Percentiles rank a stretch among this genome's conserved stretches.
These are phyloP conservation scores for Talaromyces sp. DNA, from an alignment of 2,329 filamentous ascomycete species.

Conservation along the genomic window DNA sequence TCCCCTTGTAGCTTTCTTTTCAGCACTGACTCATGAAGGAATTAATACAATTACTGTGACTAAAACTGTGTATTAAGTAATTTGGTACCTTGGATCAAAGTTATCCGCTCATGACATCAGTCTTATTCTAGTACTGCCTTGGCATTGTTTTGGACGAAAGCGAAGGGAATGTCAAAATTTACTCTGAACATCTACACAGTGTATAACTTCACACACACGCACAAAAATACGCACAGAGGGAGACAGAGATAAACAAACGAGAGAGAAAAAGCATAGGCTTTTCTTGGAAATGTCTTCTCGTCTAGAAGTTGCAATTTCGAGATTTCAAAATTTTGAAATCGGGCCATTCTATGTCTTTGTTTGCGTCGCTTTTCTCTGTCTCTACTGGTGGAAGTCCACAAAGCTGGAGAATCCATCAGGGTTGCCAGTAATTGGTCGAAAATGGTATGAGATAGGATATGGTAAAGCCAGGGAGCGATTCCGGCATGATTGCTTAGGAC, in stretches of 20 bases:
- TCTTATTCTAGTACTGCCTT: background rate
- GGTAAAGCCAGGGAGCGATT: conserved; percentile 1
- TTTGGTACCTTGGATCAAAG: background rate
- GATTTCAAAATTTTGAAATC: background rate
- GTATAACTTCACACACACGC: background rate
- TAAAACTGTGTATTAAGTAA: background rate
- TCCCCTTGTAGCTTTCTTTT: background rate
- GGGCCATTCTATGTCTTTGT: background rate
- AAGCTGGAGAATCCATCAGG: conserved; percentile 2
- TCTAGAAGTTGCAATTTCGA: background rate
- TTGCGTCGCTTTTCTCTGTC: background rate
- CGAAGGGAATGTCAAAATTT: background rate
- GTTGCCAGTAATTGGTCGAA: conserved; percentile 1
- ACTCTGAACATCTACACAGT: conserved; percentile 1
- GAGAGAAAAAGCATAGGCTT: background rate
- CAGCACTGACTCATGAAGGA: background rate
- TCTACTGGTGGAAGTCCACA: background rate
- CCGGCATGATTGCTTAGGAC: conserved; percentile 3
- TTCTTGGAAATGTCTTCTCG: background rate
- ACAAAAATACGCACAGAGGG: background rate
- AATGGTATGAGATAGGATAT: conserved; percentile 3
- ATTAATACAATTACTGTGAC: background rate
- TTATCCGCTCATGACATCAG: background rate
- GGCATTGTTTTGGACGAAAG: background rate
- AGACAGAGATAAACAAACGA: background rate